Base-by-base conservation (phyloP, 1,284 basidiomycete genomes). In the Sanguinoderma infundibulare region DNA sequence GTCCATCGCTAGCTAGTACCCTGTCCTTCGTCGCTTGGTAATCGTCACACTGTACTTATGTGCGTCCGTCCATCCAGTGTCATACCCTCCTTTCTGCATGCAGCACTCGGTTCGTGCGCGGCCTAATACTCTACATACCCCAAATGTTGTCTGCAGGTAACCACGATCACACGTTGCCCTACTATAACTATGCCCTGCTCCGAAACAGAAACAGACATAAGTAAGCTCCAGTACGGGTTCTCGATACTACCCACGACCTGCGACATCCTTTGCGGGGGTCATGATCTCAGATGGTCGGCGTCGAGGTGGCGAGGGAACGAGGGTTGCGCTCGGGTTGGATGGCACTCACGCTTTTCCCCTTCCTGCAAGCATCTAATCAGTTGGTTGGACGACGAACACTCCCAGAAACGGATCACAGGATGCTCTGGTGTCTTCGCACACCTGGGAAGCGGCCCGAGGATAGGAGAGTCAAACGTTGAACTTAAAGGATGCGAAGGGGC, bases 41-140 rank as follows among this genome's bases (percentile, higher is more conserved):
- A 66, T 66, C 55, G 53, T 52, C 60, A 40, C 65, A 59, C 60
- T 64, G 65, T 66, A 64, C 55, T 55, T 54, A 60, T 64, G 62
- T 66, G 65, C 59, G 52, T 49, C 44, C 53, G 22, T 40, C 55
- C 64, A 6, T 62, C 57, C 32, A 36, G 35, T 46, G n/a, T 53
- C 39, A 15, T 44, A 4, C 46, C 35, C n/a, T n/a, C 12, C 42
- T 14, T 35, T 38, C 30, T 38, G 44, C 44, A 55, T 38, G 44
- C 44, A 55, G 56, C 56, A 61, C 5, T 59, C 56, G 59, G 57
- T 66, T 63, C 50, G 35, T 34, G 36, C 44, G 51, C 55, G 36
- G 28, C 15, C 42, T 28, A 20, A 26, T 64, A 66, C 54, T 53
- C 39, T 66, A 66, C 62, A 66, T 66, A 66, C 65, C 65, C 64